Evolutionary conservation across 1,284 basidiomycete genomes (phyloP).

Genomic region (Naganishia sp.): DNA sequence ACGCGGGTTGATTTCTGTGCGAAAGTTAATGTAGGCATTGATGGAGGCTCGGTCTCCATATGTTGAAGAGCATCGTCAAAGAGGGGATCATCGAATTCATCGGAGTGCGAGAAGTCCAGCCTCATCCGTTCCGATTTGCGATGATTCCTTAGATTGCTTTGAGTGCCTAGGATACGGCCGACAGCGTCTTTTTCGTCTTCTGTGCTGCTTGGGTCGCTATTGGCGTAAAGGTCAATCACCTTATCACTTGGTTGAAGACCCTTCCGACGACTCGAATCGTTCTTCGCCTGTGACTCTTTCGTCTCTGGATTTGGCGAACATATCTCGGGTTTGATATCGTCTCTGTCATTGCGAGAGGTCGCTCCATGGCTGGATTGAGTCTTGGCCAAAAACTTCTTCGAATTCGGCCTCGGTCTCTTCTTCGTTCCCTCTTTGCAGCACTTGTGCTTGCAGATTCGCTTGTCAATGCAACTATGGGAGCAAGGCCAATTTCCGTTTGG

Average conservation of each 20-base stretch:
- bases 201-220: constrained; percentile 5
- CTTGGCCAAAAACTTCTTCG: neutral
- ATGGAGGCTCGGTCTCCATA: constrained; percentile 1
- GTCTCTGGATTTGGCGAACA: neutral
- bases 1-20: neutral
- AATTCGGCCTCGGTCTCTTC: constrained; percentile 16
- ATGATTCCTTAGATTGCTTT: neutral
- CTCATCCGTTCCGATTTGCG: neutral
- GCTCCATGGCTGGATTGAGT: neutral
- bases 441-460: constrained; percentile 27
- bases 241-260: neutral
- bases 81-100: constrained; percentile 20
- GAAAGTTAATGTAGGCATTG: neutral
- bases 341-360: neutral
- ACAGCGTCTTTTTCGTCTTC: constrained; percentile 7
- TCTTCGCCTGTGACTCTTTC: neutral
- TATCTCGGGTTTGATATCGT: neutral
- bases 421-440: constrained; percentile 34
- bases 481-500: constrained; percentile 34
- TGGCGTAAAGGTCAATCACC: neutral
- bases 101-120: neutral
- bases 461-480: constrained; percentile 23
- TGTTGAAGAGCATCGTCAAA: constrained; percentile 4
- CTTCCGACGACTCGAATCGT: too few species aligned
- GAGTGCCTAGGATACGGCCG: constrained; percentile 5